These are phyloP conservation scores for Podospora pseudoanserina DNA, from an alignment of 495 filamentous ascomycete genomes.

Conservation along the genomic window DNA sequence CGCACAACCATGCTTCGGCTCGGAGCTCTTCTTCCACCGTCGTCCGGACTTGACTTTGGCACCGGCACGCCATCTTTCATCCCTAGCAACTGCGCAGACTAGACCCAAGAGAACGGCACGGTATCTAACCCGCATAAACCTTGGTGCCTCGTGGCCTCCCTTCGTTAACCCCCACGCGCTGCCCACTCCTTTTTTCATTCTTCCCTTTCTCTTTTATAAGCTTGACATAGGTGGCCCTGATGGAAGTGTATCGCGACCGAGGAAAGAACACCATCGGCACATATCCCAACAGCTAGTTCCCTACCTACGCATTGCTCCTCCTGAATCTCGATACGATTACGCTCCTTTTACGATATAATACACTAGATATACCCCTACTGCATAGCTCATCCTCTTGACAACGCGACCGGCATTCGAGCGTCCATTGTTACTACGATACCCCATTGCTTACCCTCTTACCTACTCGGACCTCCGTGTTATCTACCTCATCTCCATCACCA, in stretches of 20 bases:
- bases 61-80: background rate
- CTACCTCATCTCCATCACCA: background rate
- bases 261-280: conserved; percentile 8
- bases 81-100: background rate
- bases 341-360: background rate
- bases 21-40: background rate
- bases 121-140: background rate
- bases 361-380: background rate
- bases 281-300: conserved; percentile 7
- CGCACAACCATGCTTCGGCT: background rate
- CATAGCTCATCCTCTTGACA: background rate
- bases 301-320: too few species aligned
- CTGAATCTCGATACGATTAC: too few species aligned
- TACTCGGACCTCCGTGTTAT: background rate
- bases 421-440: background rate
- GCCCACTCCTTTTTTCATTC: background rate
- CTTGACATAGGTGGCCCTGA: conserved; percentile 14
- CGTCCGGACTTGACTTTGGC: background rate
- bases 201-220: background rate
- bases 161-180: background rate
- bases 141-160: background rate
- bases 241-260: conserved; percentile 10
- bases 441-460: background rate
- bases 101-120: background rate
- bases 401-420: background rate